Evolutionary conservation across 352 stramenopile genomes (phyloP).

Genomic region (Peronosclerospora sorghi): DNA sequence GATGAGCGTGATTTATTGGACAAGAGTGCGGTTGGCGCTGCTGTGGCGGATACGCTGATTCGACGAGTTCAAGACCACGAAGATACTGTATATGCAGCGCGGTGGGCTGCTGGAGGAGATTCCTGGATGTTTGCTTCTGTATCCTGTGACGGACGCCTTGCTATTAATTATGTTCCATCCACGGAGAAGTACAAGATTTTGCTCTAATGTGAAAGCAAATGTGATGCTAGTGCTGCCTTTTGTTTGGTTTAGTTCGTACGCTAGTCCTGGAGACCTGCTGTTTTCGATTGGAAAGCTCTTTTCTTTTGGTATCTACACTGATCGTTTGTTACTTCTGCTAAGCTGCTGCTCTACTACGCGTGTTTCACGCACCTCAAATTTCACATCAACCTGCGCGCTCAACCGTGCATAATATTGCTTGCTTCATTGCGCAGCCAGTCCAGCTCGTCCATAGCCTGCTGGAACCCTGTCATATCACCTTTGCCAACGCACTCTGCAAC

Average conservation of each 20-base stretch:
- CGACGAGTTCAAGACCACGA: slow-evolving; percentile 91
- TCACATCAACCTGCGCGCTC: slow-evolving; percentile 17
- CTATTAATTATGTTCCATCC: slow-evolving; percentile 93
- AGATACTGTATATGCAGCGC: slow-evolving; percentile 87
- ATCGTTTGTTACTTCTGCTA: slow-evolving; percentile 15
- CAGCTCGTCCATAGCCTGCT: slow-evolving; percentile 71
- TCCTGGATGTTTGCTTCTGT: slow-evolving; percentile 94
- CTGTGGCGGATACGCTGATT: slow-evolving; percentile 64
- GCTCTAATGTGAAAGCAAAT: slow-evolving; percentile 51
- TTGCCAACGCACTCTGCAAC: slow-evolving; percentile 69
- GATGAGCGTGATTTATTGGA: slow-evolving; percentile 73
- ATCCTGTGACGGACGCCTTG: slow-evolving; percentile 91
- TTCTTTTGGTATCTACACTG: slow-evolving; percentile 21
- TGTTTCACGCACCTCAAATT: slow-evolving; percentile 19
- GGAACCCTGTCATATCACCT: slow-evolving; percentile 71
- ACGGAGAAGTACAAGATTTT: slow-evolving; percentile 99
- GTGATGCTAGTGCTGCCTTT: slow-evolving; percentile 18
- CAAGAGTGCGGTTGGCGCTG: slow-evolving; percentile 36
- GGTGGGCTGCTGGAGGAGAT: slow-evolving; percentile 87
- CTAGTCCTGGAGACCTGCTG: slow-evolving; percentile 16
- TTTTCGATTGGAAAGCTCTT: slow-evolving; percentile 7
- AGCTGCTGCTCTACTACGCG: slow-evolving; percentile 26
- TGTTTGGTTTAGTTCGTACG: slow-evolving; percentile 19
- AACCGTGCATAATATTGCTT: slow-evolving; percentile 61
- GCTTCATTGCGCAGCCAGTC: slow-evolving; percentile 71